Base-by-base conservation (phyloP, 345 rosid genomes). In the Gossypium bickii region DNA sequence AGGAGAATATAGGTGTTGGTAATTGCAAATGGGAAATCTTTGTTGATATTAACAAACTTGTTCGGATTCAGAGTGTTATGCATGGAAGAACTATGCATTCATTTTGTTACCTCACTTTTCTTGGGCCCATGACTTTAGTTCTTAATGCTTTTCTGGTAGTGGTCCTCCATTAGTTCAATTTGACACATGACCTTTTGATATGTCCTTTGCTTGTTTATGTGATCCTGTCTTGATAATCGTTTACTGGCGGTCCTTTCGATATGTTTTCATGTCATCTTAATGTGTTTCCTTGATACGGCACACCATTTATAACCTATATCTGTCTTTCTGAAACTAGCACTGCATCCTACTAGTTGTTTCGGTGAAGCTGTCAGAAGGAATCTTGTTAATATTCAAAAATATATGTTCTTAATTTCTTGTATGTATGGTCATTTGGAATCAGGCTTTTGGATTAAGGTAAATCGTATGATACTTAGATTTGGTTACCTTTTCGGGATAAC, bases 171-270 rank as follows among this genome's bases (percentile, higher is more conserved):
- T 56, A 45, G 68, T 71, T 65, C 66, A 70, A 49, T 79, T 70
- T 73, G 77, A 70, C 51, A 73, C 51, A 16, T 71, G 66, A 44
- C 71, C 77, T 61, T 71, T 48, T 67, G 61, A 71, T 52, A 68
- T 59, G 73, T 58, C 56, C 49, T 68, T 74, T 71, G 67, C 67
- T 51, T 71, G 75, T 43, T 53, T 25, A 70, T 70, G 83, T 80
- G 86, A 83, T 86, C 89, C 87, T 78, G 16, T 67, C 27, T 78
- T 16, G 77, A 76, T 76, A 10, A 52, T 67, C 64, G 45, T 71
- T 80, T 53, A 20, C 4, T 17, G 18, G 79, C 77, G 87, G 86
- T 79, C 82, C 84, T 81, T 17, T 52, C 59, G 7, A 17, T 25
- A 48, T 17, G 11, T n/a, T 69, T 69, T 16, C 44, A 17, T 51